Percentiles rank a stretch among this genome's conserved stretches.
phyloP scores from a whole-genome alignment of 129 eudicot species.

The Pittosporum tobira region DNA sequence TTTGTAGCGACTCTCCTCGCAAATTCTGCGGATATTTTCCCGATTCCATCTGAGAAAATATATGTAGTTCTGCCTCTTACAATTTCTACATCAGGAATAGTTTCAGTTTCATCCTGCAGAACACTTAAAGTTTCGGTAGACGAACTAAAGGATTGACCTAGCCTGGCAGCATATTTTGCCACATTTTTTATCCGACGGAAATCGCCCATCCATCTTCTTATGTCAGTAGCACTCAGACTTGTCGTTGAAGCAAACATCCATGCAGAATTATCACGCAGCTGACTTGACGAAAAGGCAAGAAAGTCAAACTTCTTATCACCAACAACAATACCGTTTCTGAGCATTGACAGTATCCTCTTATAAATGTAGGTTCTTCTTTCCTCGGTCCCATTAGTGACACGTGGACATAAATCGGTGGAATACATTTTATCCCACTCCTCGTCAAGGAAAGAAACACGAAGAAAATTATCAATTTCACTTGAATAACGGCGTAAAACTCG shows the following conservation, averaged over 20 bases:
- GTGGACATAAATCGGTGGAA: conserved; percentile 46
- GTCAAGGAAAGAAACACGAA: conserved; percentile 59
- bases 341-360: conserved; percentile 34
- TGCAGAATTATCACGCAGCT: conserved; percentile 46
- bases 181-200: conserved; percentile 42
- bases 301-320: conserved; percentile 48
- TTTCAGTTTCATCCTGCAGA: conserved; percentile 25
- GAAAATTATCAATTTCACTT: conserved; percentile 35
- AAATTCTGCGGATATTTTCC: conserved; percentile 52
- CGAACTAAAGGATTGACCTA: conserved; percentile 61
- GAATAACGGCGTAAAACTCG: conserved; percentile 36
- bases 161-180: conserved; percentile 66
- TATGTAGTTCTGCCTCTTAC: conserved; percentile 13
- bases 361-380: conserved; percentile 33
- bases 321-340: conserved; percentile 38
- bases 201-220: conserved; percentile 56
- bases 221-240: conserved; percentile 30
- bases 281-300: conserved; percentile 68
- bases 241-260: conserved; percentile 59
- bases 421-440: conserved; percentile 48
- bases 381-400: conserved; percentile 8
- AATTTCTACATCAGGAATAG: conserved; percentile 30
- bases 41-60: conserved; percentile 61
- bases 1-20: conserved; percentile 40
- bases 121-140: conserved; percentile 59